These are phyloP conservation scores for Chytriomyces sp. DNA, from an alignment of 192 early-diverging fungal genomes.

Conservation along the genomic window DNA sequence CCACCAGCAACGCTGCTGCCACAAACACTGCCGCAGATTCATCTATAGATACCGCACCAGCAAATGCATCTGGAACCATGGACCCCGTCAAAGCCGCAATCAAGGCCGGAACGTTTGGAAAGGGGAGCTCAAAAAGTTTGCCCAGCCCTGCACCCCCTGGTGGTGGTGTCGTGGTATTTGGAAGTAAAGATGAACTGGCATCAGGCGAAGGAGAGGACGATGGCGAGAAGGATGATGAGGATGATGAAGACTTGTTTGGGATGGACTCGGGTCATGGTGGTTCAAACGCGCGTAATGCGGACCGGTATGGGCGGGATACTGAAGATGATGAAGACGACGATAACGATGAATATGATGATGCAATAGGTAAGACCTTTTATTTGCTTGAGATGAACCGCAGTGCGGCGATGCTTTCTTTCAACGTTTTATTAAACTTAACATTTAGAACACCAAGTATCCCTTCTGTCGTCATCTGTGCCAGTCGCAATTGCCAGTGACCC, in stretches of 20 bases:
- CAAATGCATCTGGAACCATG: no score
- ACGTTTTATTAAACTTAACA: not conserved
- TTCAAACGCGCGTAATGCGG: not conserved
- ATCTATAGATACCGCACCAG: no score
- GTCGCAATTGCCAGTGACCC: constrained; percentile 10
- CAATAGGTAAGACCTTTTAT: not conserved
- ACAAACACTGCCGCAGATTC: not conserved
- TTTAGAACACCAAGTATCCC: constrained; percentile 5
- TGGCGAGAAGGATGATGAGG: not conserved
- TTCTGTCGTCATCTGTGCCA: constrained; percentile 30
- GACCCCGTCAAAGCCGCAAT: no score
- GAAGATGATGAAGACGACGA: constrained; percentile 23
- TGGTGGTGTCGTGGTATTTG: constrained; percentile 11
- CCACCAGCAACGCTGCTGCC: not conserved
- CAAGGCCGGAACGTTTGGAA: no score
- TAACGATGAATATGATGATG: not conserved
- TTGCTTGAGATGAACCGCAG: not conserved
- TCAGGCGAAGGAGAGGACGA: not conserved
- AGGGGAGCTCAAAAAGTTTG: constrained; percentile 6
- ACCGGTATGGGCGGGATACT: not conserved
- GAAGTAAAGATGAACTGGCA: not conserved
- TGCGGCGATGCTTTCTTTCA: not conserved
- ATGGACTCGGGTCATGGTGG: constrained; percentile 5
- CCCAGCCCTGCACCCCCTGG: constrained; percentile 14
- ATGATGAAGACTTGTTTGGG: constrained; percentile 19